phyloP scores from a whole-genome alignment of 768 basidiomycete species.

The Suillus lakei region DNA sequence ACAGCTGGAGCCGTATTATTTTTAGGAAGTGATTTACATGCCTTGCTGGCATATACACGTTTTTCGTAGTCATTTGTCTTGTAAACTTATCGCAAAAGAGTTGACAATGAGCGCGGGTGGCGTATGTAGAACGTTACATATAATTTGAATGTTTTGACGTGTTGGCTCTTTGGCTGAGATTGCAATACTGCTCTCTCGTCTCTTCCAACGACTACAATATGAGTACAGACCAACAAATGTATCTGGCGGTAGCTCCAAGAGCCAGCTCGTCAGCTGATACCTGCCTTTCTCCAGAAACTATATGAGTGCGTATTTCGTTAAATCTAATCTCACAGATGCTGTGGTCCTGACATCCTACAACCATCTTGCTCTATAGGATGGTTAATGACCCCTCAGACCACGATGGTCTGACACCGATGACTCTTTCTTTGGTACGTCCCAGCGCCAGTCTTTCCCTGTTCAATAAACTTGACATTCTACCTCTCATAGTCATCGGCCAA shows the following conservation, averaged over 20 bases:
- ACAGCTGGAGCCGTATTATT: slow-evolving; percentile 13
- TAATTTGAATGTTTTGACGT: not conserved
- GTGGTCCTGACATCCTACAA: slow-evolving; percentile 14
- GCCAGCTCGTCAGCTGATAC: slow-evolving; percentile 53
- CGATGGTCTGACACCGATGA: slow-evolving; percentile 91
- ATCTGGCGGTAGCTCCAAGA: slow-evolving; percentile 51
- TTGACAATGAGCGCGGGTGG: too few relatives aligned
- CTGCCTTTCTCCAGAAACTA: slow-evolving; percentile 91
- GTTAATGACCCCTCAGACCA: slow-evolving; percentile 85
- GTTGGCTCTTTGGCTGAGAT: not conserved
- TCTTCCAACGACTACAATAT: slow-evolving; percentile 28
- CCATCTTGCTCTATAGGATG: slow-evolving; percentile 60
- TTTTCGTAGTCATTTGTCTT: not conserved
- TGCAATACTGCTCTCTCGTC: not conserved
- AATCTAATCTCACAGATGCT: slow-evolving; percentile 14
- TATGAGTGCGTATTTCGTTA: slow-evolving; percentile 68
- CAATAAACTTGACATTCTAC: not conserved
- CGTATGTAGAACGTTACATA: not conserved
- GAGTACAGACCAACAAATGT: slow-evolving; percentile 60
- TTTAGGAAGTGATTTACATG: not conserved
- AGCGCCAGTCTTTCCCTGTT: slow-evolving; percentile 9
- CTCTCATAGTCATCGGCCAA: slow-evolving; percentile 77
- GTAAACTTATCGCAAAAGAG: not conserved
- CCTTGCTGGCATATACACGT: not conserved
- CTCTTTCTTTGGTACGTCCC: slow-evolving; percentile 80